Percentiles rank a stretch among this genome's conserved stretches.
Evolutionary conservation across 352 stramenopile genomes (phyloP).

Genomic region (Phytopythium boreale): DNA sequence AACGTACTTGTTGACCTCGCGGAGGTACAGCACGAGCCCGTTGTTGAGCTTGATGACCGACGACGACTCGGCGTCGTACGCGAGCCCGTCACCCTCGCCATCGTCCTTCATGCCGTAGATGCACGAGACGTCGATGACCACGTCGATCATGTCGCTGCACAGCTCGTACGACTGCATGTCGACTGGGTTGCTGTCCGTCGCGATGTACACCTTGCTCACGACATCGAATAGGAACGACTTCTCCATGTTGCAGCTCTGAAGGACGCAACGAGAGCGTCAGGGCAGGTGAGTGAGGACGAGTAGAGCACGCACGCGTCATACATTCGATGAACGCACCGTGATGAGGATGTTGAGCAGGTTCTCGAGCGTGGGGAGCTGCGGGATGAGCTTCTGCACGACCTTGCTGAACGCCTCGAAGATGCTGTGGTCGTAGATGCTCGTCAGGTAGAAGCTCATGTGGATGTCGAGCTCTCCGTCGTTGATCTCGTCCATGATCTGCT

Average conservation of each 20-base stretch:
- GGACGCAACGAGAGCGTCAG: not conserved
- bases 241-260: conserved; percentile 96
- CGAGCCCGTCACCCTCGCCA: conserved; percentile 88
- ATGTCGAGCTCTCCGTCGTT: conserved; percentile 92
- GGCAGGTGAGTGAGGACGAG: not conserved
- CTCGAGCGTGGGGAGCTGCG: conserved; percentile 95
- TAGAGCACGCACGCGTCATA: not conserved
- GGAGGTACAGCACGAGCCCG: conserved; percentile 95
- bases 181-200: conserved; percentile 97
- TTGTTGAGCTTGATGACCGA: conserved; percentile 98
- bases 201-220: conserved; percentile 98
- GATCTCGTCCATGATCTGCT: conserved; percentile 96
- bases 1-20: conserved; percentile 90
- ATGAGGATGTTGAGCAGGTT: conserved; percentile 98
- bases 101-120: conserved; percentile 97
- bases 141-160: conserved; percentile 99
- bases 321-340: conserved; percentile 50
- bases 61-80: conserved; percentile 95
- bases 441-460: conserved; percentile 92
- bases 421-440: conserved; percentile 94
- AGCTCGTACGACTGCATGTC: conserved; percentile 98
- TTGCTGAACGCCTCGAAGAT: conserved; percentile 98
- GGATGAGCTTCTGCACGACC: conserved; percentile 98
- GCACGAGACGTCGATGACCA: conserved; percentile 98
- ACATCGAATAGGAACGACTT: conserved; percentile 99